phyloP scores from a whole-genome alignment of 2,329 filamentous ascomycete species.

The Hyphodiscus sp. region DNA sequence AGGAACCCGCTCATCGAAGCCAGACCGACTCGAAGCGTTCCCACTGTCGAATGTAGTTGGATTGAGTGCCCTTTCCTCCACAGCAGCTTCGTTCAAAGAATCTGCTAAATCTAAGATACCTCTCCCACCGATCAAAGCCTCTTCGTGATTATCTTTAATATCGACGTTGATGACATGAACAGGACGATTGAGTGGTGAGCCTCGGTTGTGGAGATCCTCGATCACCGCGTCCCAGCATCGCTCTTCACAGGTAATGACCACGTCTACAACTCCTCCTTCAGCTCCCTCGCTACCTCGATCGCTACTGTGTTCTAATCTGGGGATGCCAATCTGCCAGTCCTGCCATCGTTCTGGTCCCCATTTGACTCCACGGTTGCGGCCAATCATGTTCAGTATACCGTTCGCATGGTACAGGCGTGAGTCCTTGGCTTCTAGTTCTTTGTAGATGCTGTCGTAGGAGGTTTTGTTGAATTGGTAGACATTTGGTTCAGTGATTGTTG shows the following conservation, averaged over 20 bases:
- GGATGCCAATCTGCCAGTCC: slow-evolving; percentile 87
- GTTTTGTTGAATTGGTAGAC: slow-evolving; percentile 98
- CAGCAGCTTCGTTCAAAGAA: slow-evolving; percentile 72
- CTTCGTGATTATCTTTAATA: slow-evolving; percentile 97
- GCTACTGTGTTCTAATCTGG: slow-evolving; percentile 66
- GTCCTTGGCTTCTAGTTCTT: slow-evolving; percentile 82
- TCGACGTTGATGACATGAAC: slow-evolving; percentile 99
- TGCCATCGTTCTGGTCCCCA: slow-evolving; percentile 97
- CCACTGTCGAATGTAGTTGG: slow-evolving; percentile 63
- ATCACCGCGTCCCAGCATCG: slow-evolving; percentile 97
- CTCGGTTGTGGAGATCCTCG: slow-evolving; percentile 83
- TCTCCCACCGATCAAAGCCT: slow-evolving; percentile 81
- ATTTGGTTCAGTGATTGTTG: slow-evolving; percentile 86
- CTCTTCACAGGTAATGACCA: slow-evolving; percentile 97
- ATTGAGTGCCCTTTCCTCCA: slow-evolving; percentile 63
- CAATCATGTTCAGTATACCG: slow-evolving; percentile 91
- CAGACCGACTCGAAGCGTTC: slow-evolving; percentile 57
- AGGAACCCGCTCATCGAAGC: slow-evolving; percentile 89
- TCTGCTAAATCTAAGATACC: slow-evolving; percentile 90
- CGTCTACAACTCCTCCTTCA: slow-evolving; percentile 83
- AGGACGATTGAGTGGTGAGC: slow-evolving; percentile 79
- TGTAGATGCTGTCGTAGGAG: slow-evolving; percentile 91
- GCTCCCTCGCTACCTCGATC: slow-evolving; percentile 75
- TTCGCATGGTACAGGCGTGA: slow-evolving; percentile 82
- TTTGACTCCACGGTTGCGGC: slow-evolving; percentile 85